Evolutionary conservation across 202 grass and related monocot species (phyloP).

Genomic region (Schoenoplectus tabernaemontani): DNA sequence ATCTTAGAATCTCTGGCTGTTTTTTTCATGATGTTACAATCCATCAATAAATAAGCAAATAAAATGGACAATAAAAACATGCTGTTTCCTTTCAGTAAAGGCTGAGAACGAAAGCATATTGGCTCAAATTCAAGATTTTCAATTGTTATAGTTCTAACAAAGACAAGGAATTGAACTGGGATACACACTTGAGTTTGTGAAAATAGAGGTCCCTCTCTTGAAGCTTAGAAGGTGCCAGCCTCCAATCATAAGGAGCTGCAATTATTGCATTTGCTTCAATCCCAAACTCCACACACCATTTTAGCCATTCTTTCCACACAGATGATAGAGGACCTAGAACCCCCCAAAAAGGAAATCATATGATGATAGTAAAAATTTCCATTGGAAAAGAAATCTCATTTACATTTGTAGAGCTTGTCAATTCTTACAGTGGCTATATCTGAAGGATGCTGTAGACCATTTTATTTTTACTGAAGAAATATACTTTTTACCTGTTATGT

Average conservation of each 20-base stretch:
- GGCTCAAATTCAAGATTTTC: not conserved
- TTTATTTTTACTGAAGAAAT: too few relatives aligned
- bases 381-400: too few relatives aligned
- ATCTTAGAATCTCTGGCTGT: not conserved
- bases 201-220: slow-evolving; percentile 93
- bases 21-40: not conserved
- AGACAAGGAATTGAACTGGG: not conserved
- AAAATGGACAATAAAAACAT: too few relatives aligned
- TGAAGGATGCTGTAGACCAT: too few relatives aligned
- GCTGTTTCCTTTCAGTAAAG: too few relatives aligned
- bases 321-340: slow-evolving; percentile 84
- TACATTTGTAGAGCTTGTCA: too few relatives aligned
- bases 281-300: slow-evolving; percentile 96
- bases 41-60: too few relatives aligned
- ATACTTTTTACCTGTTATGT: slow-evolving; percentile 61
- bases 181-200: slow-evolving; percentile 89
- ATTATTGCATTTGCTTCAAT: slow-evolving; percentile 95
- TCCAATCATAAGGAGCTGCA: slow-evolving; percentile 93
- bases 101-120: not conserved
- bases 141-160: not conserved
- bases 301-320: slow-evolving; percentile 97
- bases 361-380: not conserved
- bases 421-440: too few relatives aligned
- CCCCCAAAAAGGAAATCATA: slow-evolving; percentile 26
- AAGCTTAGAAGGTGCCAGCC: slow-evolving; percentile 71